phyloP scores from a whole-genome alignment of 352 stramenopile species.

The Phytophthora megakarya region DNA sequence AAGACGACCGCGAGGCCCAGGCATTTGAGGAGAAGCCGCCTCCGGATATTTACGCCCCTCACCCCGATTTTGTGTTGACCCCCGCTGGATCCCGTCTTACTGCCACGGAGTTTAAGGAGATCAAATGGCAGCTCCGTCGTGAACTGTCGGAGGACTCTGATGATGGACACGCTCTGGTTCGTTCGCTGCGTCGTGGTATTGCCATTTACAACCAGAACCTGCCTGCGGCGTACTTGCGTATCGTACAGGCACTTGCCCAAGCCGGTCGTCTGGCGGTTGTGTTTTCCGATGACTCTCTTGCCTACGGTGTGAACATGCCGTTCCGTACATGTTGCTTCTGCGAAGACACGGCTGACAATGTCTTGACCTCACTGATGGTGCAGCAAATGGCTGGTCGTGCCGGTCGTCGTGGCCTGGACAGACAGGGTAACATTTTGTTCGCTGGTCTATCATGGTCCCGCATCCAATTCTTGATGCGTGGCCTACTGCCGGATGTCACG shows the following conservation, averaged over 20 bases:
- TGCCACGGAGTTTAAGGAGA: slow-evolving; percentile 92
- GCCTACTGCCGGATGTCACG: slow-evolving; percentile 93
- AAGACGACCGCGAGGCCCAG: slow-evolving; percentile 79
- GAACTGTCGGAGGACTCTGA: slow-evolving; percentile 84
- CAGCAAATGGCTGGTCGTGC: slow-evolving; percentile 99
- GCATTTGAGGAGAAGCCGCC: slow-evolving; percentile 83
- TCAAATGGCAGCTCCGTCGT: slow-evolving; percentile 86
- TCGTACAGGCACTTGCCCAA: slow-evolving; percentile 97
- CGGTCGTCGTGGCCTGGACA: slow-evolving; percentile 97
- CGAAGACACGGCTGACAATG: slow-evolving; percentile 94
- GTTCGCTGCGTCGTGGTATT: slow-evolving; percentile 95
- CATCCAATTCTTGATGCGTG: slow-evolving; percentile 97
- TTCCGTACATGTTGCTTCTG: slow-evolving; percentile 99
- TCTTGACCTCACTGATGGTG: slow-evolving; percentile 96
- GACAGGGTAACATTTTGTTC: slow-evolving; percentile 97
- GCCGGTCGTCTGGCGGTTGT: slow-evolving; percentile 97
- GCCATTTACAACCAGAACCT: slow-evolving; percentile 99
- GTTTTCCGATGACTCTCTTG: slow-evolving; percentile 97
- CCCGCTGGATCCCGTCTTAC: slow-evolving; percentile 93
- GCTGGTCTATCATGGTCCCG: slow-evolving; percentile 94
- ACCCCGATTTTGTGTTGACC: slow-evolving; percentile 98
- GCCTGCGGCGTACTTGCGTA: slow-evolving; percentile 93
- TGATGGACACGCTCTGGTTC: slow-evolving; percentile 80
- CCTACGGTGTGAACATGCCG: slow-evolving; percentile 99
- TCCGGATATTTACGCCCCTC: slow-evolving; percentile 95